These are phyloP conservation scores for Pichia terricola DNA, from an alignment of 1,139 yeast species.

Conservation along the genomic window DNA sequence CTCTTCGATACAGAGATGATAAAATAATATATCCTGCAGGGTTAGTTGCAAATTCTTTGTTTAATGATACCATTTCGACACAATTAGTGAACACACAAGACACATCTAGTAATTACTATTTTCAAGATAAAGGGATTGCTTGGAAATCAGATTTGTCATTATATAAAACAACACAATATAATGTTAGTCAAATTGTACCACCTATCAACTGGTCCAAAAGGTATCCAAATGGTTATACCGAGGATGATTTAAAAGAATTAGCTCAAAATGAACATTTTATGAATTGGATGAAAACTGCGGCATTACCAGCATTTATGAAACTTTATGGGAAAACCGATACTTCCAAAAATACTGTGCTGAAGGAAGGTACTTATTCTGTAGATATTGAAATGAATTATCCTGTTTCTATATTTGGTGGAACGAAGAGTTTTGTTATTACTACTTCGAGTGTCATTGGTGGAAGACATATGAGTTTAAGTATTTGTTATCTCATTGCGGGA, in stretches of 20 bases:
- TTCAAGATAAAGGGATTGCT: conserved; percentile 51
- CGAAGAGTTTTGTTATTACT: conserved; percentile 56
- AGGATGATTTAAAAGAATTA: conserved; percentile 52
- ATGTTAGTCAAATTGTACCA: conserved; percentile 54
- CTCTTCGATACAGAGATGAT: conserved; percentile 43
- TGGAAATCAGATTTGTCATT: conserved; percentile 56
- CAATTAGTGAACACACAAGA: conserved; percentile 30
- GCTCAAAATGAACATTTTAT: conserved; percentile 49
- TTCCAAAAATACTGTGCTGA: conserved; percentile 30
- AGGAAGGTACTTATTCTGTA: conserved; percentile 51
- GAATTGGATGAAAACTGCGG: conserved; percentile 85
- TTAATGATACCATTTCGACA: conserved; percentile 58
- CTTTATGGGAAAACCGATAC: conserved; percentile 47
- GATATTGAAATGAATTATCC: conserved; percentile 62
- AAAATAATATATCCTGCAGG: conserved; percentile 68
- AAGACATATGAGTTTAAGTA: conserved; percentile 55
- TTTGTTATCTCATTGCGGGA: conserved; percentile 59
- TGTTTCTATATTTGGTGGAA: conserved; percentile 57
- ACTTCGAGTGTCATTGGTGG: conserved; percentile 67
- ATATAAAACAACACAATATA: conserved; percentile 51
- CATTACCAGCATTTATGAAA: conserved; percentile 60
- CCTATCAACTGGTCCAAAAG: conserved; percentile 66
- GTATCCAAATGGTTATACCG: conserved; percentile 66
- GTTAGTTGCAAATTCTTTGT: conserved; percentile 63
- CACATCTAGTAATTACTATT: conserved; percentile 34